These are phyloP conservation scores for Phytophthora syringae DNA, from an alignment of 352 stramenopile species.

Conservation along the genomic window DNA sequence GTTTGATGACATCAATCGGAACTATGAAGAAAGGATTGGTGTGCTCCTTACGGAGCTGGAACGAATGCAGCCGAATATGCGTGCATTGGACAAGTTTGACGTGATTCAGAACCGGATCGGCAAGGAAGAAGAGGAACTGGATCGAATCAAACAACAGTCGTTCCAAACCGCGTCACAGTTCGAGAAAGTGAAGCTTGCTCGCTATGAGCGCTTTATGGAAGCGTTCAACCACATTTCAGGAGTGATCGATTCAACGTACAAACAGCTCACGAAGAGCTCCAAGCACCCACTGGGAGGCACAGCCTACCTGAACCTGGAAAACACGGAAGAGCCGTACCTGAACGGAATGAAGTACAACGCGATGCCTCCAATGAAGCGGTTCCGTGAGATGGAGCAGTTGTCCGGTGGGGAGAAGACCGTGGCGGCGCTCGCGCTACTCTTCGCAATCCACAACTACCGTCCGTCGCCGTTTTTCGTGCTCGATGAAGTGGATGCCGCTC, in stretches of 20 bases:
- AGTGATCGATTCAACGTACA: conserved; percentile 96
- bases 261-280: conserved; percentile 97
- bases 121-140: conserved; percentile 82
- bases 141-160: conserved; percentile 71
- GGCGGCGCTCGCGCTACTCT: conserved; percentile 98
- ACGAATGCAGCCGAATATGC: conserved; percentile 98
- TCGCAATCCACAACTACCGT: conserved; percentile 98
- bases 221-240: conserved; percentile 95
- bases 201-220: conserved; percentile 91
- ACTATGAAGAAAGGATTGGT: conserved; percentile 74
- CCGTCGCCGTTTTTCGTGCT: conserved; percentile 99
- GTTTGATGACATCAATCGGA: conserved; percentile 81
- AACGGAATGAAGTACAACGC: conserved; percentile 99
- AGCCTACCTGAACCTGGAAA: conserved; percentile 86
- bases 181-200: conserved; percentile 73
- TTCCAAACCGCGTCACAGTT: conserved; percentile 73
- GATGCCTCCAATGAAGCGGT: conserved; percentile 99
- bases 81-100: conserved; percentile 89
- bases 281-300: conserved; percentile 95
- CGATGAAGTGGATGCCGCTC: conserved; percentile 99
- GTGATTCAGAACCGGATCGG: conserved; percentile 83
- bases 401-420: conserved; percentile 99
- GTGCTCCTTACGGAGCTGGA: conserved; percentile 89
- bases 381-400: conserved; percentile 98
- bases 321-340: conserved; percentile 96